Evolutionary conservation across 371 early-diverging fungal species (phyloP).

Genomic region (Mortierella sp.): DNA sequence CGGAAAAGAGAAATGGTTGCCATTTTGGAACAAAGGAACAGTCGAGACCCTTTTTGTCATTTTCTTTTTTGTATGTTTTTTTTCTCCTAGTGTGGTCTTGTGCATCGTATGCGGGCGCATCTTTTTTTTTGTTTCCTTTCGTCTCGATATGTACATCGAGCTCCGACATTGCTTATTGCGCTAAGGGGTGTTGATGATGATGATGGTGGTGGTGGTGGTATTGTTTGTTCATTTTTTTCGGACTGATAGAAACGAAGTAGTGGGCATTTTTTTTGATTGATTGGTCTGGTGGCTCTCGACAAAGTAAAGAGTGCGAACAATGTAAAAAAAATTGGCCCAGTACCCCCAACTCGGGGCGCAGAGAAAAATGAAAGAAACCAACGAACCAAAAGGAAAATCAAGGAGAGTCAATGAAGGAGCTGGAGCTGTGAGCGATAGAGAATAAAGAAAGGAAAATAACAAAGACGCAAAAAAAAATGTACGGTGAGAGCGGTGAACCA

Average conservation of each 20-base stretch:
- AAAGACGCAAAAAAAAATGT: background rate
- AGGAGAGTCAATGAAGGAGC: background rate
- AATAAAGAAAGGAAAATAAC: background rate
- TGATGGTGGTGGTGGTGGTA: background rate
- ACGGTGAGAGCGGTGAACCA: background rate
- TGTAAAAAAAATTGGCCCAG: background rate
- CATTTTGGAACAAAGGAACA: constrained; percentile 12
- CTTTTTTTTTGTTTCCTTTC: background rate
- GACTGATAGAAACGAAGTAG: background rate
- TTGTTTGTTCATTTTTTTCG: background rate
- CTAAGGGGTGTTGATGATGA: background rate
- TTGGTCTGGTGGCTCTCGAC: background rate
- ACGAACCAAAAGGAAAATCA: background rate
- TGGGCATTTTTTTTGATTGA: background rate
- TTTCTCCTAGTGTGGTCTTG: constrained; percentile 2
- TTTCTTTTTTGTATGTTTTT: background rate
- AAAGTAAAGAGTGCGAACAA: background rate
- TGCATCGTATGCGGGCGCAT: background rate
- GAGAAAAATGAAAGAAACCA: background rate
- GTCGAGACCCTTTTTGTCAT: constrained; percentile 5
- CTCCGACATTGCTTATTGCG: background rate
- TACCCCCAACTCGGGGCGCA: constrained; percentile 13
- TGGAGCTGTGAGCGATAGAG: background rate
- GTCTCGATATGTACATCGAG: constrained; percentile 5
- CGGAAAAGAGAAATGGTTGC: background rate